Conservation (phyloP, 805 yeast genomes). For the Tetrapisispora pingtungensis region DNA sequence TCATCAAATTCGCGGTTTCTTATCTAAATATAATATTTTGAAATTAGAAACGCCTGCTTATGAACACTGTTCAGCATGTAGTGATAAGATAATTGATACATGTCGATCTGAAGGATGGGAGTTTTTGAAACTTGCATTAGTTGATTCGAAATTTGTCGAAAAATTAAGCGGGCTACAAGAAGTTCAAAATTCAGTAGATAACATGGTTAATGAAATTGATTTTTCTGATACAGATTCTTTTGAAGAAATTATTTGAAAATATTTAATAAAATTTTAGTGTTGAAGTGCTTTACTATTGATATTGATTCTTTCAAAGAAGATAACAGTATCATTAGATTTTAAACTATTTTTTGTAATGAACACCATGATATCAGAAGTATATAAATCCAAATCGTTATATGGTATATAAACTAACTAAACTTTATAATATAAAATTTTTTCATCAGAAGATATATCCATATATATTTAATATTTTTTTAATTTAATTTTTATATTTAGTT, state of each 20-base stretch:
- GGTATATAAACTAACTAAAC: no score
- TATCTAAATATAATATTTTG: conserved; percentile 52
- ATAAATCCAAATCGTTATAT: no score
- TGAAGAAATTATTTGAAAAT: background rate
- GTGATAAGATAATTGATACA: conserved; percentile 43
- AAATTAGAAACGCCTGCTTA: conserved; percentile 66
- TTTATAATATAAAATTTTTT: no score
- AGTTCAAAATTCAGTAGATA: conserved; percentile 50
- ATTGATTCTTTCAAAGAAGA: no score
- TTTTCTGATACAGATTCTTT: conserved; percentile 17
- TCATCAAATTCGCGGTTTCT: conserved; percentile 85
- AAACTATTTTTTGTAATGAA: no score
- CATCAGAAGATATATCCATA: no score
- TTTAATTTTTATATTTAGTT: no score
- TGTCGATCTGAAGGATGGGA: conserved; percentile 61
- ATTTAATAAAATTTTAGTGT: no score
- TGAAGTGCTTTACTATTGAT: no score
- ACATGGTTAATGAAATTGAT: conserved; percentile 21
- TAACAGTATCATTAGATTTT: no score
- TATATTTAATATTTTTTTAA: no score
- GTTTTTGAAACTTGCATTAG: conserved; percentile 63
- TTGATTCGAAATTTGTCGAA: conserved; percentile 59
- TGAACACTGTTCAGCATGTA: conserved; percentile 80
- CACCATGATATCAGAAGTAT: no score
- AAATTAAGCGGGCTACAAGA: conserved; percentile 67